Evolutionary conservation across 1,284 basidiomycete genomes (phyloP), one percentile per base, ranked within the genome.

Genomic region (Rhodotorula sp.): DNA sequence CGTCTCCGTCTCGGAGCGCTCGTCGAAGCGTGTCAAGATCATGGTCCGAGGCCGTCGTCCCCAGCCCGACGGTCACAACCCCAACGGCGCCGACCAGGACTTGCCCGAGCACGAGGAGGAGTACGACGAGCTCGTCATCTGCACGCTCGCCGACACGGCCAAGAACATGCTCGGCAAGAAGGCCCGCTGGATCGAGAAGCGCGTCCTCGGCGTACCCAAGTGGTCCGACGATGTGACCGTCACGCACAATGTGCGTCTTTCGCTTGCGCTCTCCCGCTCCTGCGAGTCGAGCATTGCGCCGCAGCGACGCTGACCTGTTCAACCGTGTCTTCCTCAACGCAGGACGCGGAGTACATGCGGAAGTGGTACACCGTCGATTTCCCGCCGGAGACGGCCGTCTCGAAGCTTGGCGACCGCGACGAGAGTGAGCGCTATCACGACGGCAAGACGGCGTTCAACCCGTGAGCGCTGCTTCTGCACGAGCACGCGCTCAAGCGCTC

Each of bases 71-170:
- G 72, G 78, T 21, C 82, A 83, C 69, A 82, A 82, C 70, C 78
- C 81, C 17, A 79, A 70, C 21, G 78, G 76, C 27, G 80, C 68
- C 7, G 74, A 74, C 50, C 45, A 74, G 48, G 71, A 75, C 60
- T 45, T 67, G 19, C 69, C 64, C 21, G 72, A 83, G 25, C 75
- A 80, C 23, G 79, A 83, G 25, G 87, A 87, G 67, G 81, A 80
- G 23, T 89, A 86, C 77, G 88, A 89, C 79, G 87, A 89, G 77
- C 82, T 90, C 67, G 85, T 90, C 34, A 80, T 90, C 16, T 83
- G 83, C 66, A 85, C 85, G 16, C 81, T 87, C 49, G 88, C 88
- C 5, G 87, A 89, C 73, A 85, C 87, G 0, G 85, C 85, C 13
- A 82, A 87, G 74, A 83, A 84, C 64, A 79, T 89, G 3, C 82